Conservation (phyloP, 768 basidiomycete genomes). For the Crucibulum laeve region DNA sequence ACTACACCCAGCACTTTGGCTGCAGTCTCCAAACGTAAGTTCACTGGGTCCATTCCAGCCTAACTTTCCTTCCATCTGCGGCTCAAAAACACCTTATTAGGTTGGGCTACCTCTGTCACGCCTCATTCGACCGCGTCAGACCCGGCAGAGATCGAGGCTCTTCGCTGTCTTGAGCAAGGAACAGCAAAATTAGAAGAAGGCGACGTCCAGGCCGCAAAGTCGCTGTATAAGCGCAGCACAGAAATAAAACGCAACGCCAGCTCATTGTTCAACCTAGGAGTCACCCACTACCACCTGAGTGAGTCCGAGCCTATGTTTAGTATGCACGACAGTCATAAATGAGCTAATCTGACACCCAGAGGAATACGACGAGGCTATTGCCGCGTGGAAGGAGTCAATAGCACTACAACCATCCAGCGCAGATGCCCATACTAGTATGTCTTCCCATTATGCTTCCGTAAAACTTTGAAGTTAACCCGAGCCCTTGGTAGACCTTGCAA, state of each 20-base stretch:
- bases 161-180: constrained; percentile 77
- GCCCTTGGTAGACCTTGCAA: constrained; percentile 65
- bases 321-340: neutral
- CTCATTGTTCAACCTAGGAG: constrained; percentile 84
- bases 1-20: constrained; percentile 14
- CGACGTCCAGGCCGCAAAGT: constrained; percentile 75
- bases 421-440: constrained; percentile 83
- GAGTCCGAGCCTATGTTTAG: constrained; percentile 19
- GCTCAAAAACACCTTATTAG: constrained; percentile 25
- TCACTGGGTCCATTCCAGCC: constrained; percentile 5
- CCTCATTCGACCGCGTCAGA: constrained; percentile 79
- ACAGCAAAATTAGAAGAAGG: constrained; percentile 84
- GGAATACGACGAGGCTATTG: constrained; percentile 84
- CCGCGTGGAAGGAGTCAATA: constrained; percentile 84
- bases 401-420: constrained; percentile 76
- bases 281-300: constrained; percentile 89
- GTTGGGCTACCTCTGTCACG: constrained; percentile 78
- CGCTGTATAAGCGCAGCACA: constrained; percentile 71
- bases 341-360: constrained; percentile 38
- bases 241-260: constrained; percentile 79
- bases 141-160: constrained; percentile 77
- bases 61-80: constrained; percentile 1
- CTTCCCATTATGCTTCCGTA: constrained; percentile 10
- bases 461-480: constrained; percentile 3
- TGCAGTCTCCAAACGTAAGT: constrained; percentile 23